Evolutionary conservation across 2,329 filamentous ascomycete species (phyloP), one percentile per base, ranked within the genome.

Genomic region (Scleromitrula shiraiana): DNA sequence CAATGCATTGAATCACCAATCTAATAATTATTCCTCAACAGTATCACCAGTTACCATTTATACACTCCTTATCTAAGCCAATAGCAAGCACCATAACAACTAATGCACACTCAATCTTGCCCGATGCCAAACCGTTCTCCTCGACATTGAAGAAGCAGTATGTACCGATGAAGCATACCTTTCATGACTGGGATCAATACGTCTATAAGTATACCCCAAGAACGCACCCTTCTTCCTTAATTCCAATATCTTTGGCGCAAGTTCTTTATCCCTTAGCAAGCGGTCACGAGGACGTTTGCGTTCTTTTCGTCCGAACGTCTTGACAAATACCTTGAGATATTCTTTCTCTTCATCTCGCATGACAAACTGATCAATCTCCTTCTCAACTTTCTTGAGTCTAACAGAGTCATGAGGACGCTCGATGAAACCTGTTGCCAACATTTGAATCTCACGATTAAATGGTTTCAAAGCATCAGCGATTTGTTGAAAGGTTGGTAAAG

Each of bases 161-260:
- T n/a, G n/a, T n/a, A 47, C 20, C 4, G 50, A 46, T 14, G 50
- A 44, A 12, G 22, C 46, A 17, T 29, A 38, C 19, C 23, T 50
- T 4, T 55, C 49, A 17, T 43, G 49, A 4, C 45, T 41, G 3
- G 47, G 45, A 24, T 55, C 56, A 36, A 72, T 72, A 39, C 81
- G 71, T 10, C 81, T 77, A 73, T 93, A 97, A 2, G 85, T 88
- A 64, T 98, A 98, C 1, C 91, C 91, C 52, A 94, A 67, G 65
- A 97, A 97, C 0, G 88, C 89, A 22, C 78, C 85, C 63, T 76
- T 77, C 67, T 91, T 95, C 50, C 93, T 78, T 54, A 93, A 75
- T 56, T 87, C 81, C 65, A 97, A 70, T n/a, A 85, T 88, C 14
- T 74, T 71, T 33, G 73, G 74, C 33, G 80, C 83, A 6, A 83